Base-by-base conservation (phyloP, 371 early-diverging fungal genomes). In the Mortierella sp. region DNA sequence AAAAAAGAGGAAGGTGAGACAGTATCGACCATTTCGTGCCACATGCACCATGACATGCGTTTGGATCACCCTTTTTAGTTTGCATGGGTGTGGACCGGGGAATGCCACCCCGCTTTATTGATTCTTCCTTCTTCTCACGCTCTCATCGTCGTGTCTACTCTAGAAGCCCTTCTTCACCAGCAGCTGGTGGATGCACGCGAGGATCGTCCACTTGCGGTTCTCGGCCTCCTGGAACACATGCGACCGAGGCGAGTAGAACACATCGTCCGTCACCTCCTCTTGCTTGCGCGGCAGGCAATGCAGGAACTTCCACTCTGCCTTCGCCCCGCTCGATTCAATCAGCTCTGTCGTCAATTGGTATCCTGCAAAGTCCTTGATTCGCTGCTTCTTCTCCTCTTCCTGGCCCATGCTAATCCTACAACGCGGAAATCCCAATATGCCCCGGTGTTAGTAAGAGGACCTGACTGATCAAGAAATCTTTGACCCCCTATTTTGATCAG, bases 151-250 rank as follows among this genome's bases (percentile, higher is more conserved):
- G n/a, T n/a, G n/a, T n/a, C n/a, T n/a, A n/a, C n/a, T 14, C 59
- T 80, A 83, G 49, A 85, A 80, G 27, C 84, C 82, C 50, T 86
- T 87, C 50, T 87, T 83, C 43, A 87, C 86, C 45, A 94, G 64
- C 52, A 93, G 81, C 14, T 89, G 84, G 54, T 92, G 83, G 60
- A 95, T 88, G 23, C 95, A 92, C 9, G 97, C 89, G 79, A 97
- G 80, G 55, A 95, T 95, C 10, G 98, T 96, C 92, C 95, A 96
- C 82, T 97, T 96, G 65, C 98, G 89, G 86, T 97, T 96, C 81
- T 97, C 96, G 6, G 98, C 98, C 81, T 98, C 97, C 61, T 87
- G 90, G 86, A 94, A 98, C n/a, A 97, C 97, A 28, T 96, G 80
- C 10, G 96, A 96, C 54, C 93, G 91, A 24, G 90, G 85, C 27